A percentile compares a stretch with the other conserved stretches of the same genome.
Evolutionary conservation across 306 rosid species (phyloP).

Genomic region (Cotoneaster glaucophyllus): DNA sequence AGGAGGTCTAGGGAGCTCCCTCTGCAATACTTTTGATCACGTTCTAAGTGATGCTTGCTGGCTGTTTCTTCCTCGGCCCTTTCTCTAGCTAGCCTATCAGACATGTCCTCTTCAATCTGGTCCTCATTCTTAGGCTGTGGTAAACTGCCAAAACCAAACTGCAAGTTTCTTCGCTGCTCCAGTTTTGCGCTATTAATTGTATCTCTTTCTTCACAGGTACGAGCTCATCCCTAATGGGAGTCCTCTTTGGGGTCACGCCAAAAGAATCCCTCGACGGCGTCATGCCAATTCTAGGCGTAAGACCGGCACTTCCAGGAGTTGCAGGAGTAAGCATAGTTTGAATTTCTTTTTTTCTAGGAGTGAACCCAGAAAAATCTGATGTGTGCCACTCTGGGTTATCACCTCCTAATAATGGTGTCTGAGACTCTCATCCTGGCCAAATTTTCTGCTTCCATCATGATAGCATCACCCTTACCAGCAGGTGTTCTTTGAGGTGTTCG

Average conservation of each 20-base stretch:
- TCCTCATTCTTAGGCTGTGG: constrained; percentile 87
- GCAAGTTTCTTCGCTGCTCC: constrained; percentile 66
- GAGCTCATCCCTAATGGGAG: constrained; percentile 87
- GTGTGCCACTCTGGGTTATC: constrained; percentile 90
- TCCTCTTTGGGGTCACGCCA: constrained; percentile 78
- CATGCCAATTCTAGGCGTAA: constrained; percentile 75
- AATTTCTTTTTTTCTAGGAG: constrained; percentile 76
- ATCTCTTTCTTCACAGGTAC: constrained; percentile 70
- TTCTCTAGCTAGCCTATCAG: constrained; percentile 82
- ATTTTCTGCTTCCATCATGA: constrained; percentile 97
- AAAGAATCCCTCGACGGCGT: constrained; percentile 82
- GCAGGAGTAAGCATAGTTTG: constrained; percentile 83
- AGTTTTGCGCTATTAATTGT: constrained; percentile 56
- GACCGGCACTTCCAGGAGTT: constrained; percentile 72
- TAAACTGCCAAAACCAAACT: constrained; percentile 56
- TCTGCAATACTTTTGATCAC: constrained; percentile 87
- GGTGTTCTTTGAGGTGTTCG: constrained; percentile 96
- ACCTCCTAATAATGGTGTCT: constrained; percentile 89
- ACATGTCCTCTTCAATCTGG: constrained; percentile 93
- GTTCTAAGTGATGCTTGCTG: constrained; percentile 80
- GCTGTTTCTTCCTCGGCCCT: constrained; percentile 80
- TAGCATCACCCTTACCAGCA: constrained; percentile 82
- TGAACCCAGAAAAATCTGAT: constrained; percentile 93
- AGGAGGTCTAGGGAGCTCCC: constrained; percentile 96
- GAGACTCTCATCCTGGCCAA: constrained; percentile 93